These are phyloP conservation scores for Monocercomonoides exilis DNA, from an alignment of 78 protist species.

Conservation along the genomic window DNA sequence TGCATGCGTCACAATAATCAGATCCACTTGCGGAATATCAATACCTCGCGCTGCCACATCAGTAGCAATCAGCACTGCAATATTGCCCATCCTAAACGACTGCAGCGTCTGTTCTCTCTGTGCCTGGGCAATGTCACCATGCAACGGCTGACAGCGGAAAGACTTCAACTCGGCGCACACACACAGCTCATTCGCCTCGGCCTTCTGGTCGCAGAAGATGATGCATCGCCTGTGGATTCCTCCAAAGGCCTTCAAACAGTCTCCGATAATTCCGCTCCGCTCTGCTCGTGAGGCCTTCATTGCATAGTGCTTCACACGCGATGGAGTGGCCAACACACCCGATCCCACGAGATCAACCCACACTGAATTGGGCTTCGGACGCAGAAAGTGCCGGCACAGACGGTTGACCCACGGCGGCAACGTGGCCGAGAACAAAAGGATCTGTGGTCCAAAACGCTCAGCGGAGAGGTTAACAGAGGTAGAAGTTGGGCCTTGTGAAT, in stretches of 20 bases:
- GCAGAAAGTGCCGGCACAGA: background rate
- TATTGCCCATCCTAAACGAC: conserved; percentile 32
- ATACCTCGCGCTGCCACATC: conserved; percentile 11
- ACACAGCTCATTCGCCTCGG: conserved; percentile 32
- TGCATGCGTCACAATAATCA: background rate
- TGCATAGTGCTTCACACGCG: background rate
- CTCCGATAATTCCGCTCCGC: background rate
- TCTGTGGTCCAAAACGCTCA: conserved; percentile 32
- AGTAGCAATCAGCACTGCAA: conserved; percentile 27
- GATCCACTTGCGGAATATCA: conserved; percentile 1
- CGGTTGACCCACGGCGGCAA: conserved; percentile 34
- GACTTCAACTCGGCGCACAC: conserved; percentile 5
- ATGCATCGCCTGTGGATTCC: background rate
- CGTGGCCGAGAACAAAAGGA: conserved; percentile 59
- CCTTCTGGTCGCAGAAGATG: conserved; percentile 46
- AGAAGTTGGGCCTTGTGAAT: background rate
- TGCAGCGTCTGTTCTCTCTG: conserved; percentile 38
- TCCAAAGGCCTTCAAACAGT: background rate
- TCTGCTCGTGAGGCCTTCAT: background rate
- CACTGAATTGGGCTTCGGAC: background rate
- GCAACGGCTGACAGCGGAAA: conserved; percentile 15
- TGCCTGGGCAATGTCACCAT: conserved; percentile 28
- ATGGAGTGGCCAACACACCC: background rate
- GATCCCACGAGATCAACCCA: background rate
- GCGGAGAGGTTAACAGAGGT: background rate